Conservation (phyloP, 1,139 yeast species). For the Hansenula sp. region DNA sequence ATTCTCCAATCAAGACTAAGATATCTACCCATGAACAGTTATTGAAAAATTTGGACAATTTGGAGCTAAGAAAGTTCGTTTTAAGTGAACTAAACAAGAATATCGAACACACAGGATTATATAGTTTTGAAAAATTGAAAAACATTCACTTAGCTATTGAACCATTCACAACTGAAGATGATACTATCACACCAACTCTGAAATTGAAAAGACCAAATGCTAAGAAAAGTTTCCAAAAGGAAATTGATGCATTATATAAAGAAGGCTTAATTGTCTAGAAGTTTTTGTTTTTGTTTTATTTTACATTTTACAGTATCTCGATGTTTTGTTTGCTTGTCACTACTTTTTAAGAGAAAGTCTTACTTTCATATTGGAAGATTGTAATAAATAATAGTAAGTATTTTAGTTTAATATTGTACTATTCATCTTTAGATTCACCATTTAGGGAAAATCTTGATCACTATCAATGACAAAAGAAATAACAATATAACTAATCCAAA, state of each 20-base stretch:
- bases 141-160: constrained; percentile 44
- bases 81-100: constrained; percentile 28
- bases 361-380: not conserved
- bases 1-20: constrained; percentile 14
- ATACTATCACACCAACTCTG: constrained; percentile 53
- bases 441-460: constrained; percentile 35
- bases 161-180: constrained; percentile 47
- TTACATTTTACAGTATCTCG: not conserved
- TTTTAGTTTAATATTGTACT: too few species aligned
- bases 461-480: constrained; percentile 28
- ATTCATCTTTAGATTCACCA: constrained; percentile 21
- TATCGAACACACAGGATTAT: constrained; percentile 28
- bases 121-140: constrained; percentile 45
- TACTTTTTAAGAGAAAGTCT: not conserved
- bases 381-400: too few species aligned
- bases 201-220: constrained; percentile 52
- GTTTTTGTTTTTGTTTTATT: not conserved
- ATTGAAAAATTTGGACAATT: constrained; percentile 24
- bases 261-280: constrained; percentile 31
- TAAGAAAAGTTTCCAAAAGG: constrained; percentile 33
- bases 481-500: constrained; percentile 20
- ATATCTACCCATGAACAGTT: constrained; percentile 24
- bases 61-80: constrained; percentile 27
- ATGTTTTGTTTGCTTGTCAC: too few species aligned
- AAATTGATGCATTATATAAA: constrained; percentile 37